Percentiles rank a stretch among this genome's conserved stretches.
phyloP scores from a whole-genome alignment of 768 basidiomycete species.

The Psilocybe subaeruginosa region DNA sequence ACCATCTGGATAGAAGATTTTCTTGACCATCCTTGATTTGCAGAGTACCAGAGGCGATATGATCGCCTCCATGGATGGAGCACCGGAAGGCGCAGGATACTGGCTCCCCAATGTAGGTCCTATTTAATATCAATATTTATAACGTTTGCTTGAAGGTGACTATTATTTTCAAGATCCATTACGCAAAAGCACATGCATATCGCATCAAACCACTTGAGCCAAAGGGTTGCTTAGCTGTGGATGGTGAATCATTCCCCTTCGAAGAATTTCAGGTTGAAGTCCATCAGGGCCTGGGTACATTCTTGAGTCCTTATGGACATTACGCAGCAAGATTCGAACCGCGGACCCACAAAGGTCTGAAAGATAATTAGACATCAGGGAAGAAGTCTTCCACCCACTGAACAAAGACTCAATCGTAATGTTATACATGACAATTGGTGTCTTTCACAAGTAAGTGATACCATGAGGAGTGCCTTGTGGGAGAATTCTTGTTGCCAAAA shows the following conservation, averaged over 20 bases:
- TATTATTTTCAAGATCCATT: constrained; percentile 52
- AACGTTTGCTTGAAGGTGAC: not conserved
- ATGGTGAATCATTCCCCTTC: constrained; percentile 80
- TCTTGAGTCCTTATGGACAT: constrained; percentile 64
- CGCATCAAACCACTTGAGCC: constrained; percentile 62
- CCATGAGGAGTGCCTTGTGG: too few relatives aligned
- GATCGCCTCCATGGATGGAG: constrained; percentile 58
- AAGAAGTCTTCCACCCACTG: not conserved
- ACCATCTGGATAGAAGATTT: not conserved
- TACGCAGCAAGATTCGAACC: constrained; percentile 60
- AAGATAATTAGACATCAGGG: not conserved
- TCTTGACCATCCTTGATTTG: not conserved
- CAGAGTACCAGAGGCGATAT: constrained; percentile 56
- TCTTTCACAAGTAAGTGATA: too few relatives aligned
- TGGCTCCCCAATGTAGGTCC: constrained; percentile 62
- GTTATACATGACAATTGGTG: too few relatives aligned
- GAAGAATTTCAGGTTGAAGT: constrained; percentile 80
- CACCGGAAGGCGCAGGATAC: constrained; percentile 59
- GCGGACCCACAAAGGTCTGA: constrained; percentile 12
- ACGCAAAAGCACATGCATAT: constrained; percentile 76
- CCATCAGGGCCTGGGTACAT: constrained; percentile 63
- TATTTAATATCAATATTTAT: not conserved
- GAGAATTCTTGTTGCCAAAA: too few relatives aligned
- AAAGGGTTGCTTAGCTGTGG: constrained; percentile 66
- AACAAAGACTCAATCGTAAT: not conserved